Evolutionary conservation across 2,329 filamentous ascomycete species (phyloP), one percentile per base, ranked within the genome.

Genomic region (Pseudocercospora crystallina): DNA sequence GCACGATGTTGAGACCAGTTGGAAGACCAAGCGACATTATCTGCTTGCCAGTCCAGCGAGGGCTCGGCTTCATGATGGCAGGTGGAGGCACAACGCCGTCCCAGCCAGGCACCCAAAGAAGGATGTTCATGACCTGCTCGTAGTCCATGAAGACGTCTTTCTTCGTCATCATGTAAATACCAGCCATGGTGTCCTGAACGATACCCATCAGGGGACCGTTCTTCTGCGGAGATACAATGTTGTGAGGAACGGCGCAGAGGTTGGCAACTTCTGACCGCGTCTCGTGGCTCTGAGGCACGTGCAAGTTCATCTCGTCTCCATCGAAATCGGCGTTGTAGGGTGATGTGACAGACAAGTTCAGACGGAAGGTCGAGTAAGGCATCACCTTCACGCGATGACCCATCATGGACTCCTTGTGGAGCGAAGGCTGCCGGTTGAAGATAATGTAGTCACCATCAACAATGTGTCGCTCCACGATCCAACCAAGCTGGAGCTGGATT

Each of bases 351-450:
- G 94, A 99, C 61, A 99, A 73, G 67, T 99, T 99, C 40, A 99
- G 81, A 58, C 94, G 86, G 79, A 99, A 99, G 1, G 94, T 99
- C 5, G 94, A 99, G 72, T 96, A 99, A 2, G 94, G 94, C 91
- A 99, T 97, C 54, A 99, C 94, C 54, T 87, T 86, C 57, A 99
- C 94, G 63, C 90, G 85, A 73, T 99, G 94, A 72, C 90, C 94
- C 95, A 99, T 99, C 94, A 99, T 99, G 54, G 94, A 99, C 70
- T 99, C 94, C 73, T 99, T 99, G 80, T 99, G 94, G 65, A 99
- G 79, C 32, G 94, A 99, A 1, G 94, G 94, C 69, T 99, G 94
- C 80, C 94, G 94, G 72, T 99, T 99, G 83, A 99, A 99, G 67
- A 99, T 91, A 73, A 99, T 97, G 60, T 90, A 95, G 72, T 99